Base-by-base conservation (phyloP, 1,284 basidiomycete species). In the Ceratobasidium sp. region DNA sequence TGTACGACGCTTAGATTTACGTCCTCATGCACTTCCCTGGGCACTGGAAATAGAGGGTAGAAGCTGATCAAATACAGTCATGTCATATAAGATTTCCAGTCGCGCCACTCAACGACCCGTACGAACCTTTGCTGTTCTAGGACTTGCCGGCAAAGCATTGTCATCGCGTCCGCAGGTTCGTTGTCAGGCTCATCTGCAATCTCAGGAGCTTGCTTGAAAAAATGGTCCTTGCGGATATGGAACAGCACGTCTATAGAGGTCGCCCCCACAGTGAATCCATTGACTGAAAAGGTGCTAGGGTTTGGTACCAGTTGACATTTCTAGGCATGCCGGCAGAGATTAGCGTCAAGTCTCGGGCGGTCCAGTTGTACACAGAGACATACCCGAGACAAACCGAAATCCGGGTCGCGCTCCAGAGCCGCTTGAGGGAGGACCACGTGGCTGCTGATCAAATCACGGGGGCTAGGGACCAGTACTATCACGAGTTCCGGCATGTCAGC, bases 11-110 rank as follows among this genome's bases (percentile, higher is more conserved):
- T 95, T 35, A 98, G 87, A 81, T 96, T 96, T 71, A 98, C 90
- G 81, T 96, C 94, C 45, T 88, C 86, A 0, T 91, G 86, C 20
- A 93, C 84, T 2, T 92, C 90, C 17, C 88, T 83, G 0, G 97
- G 95, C 0, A 92, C 89, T 2, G 97, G 97, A 82, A 97, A 99
- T 58, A 99, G 84, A 0, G 98, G 98, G 83, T 99, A 99, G 85
- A 98, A 98, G 81, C 93, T 96, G 80, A 79, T 37, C 31, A 39
- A 10, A 67, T n/a, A n/a, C n/a, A n/a, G n/a, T n/a, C 1, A 31
- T 35, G 20, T 31, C 31, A 33, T 39, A 20, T 63, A 65, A 75
- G 75, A 47, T 15, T 64, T 28, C 61, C 31, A 7, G 66, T 6
- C 26, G 23, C 13, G 8, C 31, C 28, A 35, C 23, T 51, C 45